Base-by-base conservation (phyloP, 2,329 filamentous ascomycete genomes). In the Penicillium sp. region DNA sequence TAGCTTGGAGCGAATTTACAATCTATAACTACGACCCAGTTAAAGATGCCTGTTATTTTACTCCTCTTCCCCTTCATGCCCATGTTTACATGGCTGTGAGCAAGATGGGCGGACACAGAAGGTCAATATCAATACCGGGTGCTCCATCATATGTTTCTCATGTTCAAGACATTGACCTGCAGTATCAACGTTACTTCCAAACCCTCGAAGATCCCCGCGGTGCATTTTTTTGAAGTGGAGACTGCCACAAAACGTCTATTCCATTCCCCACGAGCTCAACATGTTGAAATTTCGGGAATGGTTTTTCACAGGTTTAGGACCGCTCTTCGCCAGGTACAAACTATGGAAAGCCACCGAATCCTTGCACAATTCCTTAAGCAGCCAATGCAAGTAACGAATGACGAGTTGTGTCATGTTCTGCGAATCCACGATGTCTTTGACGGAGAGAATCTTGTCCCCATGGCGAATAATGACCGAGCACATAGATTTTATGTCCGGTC, bases 401-500 rank as follows among this genome's bases (percentile, higher is more conserved):
- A 13, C 8, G 44, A 46, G 44, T 46, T 46, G 17, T 3, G 3
- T 3, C 17, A 46, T n/a, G 44, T 46, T 46, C 17, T 46, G 17
- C 44, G 21, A n/a, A 13, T 46, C 17, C 21, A 23, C 8, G 44
- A 46, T 23, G 44, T 46, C 21, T 19, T 46, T 7, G 44, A 8
- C 17, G 44, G 17, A 23, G 17, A n/a, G 7, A 23, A 23, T 23
- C 17, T n/a, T 23, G 21, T 5, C 21, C 5, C 44, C 17, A 5
- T 46, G 21, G 7, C 44, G 8, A 46, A n/a, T 7, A 19, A 13
- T 17, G 9, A 46, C 5, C 44, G 44, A 7, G 15, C 51, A 17
- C 51, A 54, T 54, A 44, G 51, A 19, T 54, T 54, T 21, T 54
- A 54, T 19, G 38, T 54, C 51, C 15, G 51, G 19, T 54, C 51